Evolutionary conservation across 768 basidiomycete genomes (phyloP).

Genomic region (Leccinum olivaceopallidum): DNA sequence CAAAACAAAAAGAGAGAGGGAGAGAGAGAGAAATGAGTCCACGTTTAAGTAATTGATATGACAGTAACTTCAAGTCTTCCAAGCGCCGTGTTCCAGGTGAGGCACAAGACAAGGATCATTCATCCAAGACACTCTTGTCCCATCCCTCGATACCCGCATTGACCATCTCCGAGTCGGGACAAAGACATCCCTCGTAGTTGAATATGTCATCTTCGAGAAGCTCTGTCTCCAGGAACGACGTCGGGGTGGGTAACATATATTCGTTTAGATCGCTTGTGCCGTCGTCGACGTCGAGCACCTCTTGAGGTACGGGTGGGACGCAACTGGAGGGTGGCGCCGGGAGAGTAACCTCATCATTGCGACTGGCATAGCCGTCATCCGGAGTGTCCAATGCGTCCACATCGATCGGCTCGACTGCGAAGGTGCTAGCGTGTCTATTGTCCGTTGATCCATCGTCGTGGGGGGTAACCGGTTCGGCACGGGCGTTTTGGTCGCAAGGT

Average conservation of each 20-base stretch:
- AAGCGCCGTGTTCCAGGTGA: not conserved
- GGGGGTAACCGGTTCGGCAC: not conserved
- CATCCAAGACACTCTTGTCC: not conserved
- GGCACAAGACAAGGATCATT: not conserved
- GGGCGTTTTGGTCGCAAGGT: no score
- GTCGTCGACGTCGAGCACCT: not conserved
- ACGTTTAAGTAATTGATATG: not conserved
- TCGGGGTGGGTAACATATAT: not conserved
- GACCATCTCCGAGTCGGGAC: conserved; percentile 14
- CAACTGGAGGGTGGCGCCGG: not conserved
- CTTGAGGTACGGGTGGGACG: not conserved
- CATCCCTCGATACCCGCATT: conserved; percentile 8
- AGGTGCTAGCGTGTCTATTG: not conserved
- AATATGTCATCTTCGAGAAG: conserved; percentile 3
- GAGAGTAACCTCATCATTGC: not conserved
- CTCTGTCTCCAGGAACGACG: not conserved
- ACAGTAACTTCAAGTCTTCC: not conserved
- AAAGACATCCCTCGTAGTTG: conserved; percentile 7
- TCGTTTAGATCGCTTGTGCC: not conserved
- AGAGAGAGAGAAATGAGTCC: not conserved
- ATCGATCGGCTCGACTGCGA: not conserved
- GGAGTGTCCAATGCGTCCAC: not conserved
- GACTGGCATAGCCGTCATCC: not conserved
- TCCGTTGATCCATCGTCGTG: not conserved
- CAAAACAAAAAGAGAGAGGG: no score